These are phyloP conservation scores for Deinandra increscens DNA, from an alignment of 129 eudicot species.

Conservation along the genomic window DNA sequence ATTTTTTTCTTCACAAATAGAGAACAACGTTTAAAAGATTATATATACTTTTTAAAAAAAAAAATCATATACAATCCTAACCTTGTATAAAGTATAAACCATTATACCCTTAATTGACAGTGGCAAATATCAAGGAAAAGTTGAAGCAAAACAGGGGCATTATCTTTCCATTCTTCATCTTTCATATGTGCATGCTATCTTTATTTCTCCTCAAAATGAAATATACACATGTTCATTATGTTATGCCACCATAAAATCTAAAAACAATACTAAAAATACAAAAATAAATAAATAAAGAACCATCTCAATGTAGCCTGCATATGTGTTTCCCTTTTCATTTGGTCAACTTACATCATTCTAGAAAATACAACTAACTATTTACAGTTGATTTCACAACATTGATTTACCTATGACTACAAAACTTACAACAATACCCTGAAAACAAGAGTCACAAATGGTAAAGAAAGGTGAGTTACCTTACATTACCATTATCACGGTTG, in stretches of 20 bases:
- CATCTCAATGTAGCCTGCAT: not conserved
- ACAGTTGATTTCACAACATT: slow-evolving; percentile 23
- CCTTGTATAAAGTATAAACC: not conserved
- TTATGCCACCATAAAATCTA: not conserved
- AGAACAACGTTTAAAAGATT: too few species aligned
- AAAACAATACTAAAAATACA: not conserved
- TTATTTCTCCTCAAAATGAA: slow-evolving; percentile 4
- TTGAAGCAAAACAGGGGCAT: not conserved
- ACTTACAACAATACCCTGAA: slow-evolving; percentile 4
- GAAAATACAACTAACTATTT: slow-evolving; percentile 21
- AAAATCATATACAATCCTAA: too few species aligned
- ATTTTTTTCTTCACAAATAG: too few species aligned
- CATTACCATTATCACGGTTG: not conserved
- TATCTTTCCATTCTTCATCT: not conserved
- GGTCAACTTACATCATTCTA: slow-evolving; percentile 20
- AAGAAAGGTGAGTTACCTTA: not conserved
- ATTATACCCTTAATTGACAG: not conserved
- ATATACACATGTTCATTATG: not conserved
- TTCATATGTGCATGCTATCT: not conserved
- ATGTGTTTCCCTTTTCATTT: slow-evolving; percentile 7
- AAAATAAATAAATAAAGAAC: not conserved
- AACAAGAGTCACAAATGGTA: not conserved
- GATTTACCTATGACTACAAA: slow-evolving; percentile 24
- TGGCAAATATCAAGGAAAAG: not conserved
- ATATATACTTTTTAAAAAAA: too few species aligned